Evolutionary conservation across 2,329 filamentous ascomycete genomes (phyloP), one percentile per base, ranked within the genome.

Genomic region (Hymenoscyphus fraxineus): DNA sequence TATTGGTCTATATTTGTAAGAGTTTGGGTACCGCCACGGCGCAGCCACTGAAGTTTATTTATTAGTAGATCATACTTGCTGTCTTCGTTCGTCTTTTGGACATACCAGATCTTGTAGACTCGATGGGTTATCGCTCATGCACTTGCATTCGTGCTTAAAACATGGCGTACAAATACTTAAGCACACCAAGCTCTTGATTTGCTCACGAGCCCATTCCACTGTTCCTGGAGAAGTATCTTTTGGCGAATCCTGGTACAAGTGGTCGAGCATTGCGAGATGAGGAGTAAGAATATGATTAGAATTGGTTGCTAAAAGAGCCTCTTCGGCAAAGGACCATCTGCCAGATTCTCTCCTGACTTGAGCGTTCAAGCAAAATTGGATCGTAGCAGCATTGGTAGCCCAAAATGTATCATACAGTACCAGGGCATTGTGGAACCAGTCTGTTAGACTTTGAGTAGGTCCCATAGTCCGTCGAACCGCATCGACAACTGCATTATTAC

Each of bases 341-440:
- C n/a, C 44, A 58, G 27, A 41, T 60, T 27, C 47, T 51, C 59
- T 59, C 39, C 41, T 47, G 27, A 47, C 35, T 57, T 60, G 60
- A 51, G 55, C 55, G 39, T 62, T 60, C 44, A 59, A 60, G 35
- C 63, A 65, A 31, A 65, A 44, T 54, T 65, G 63, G 16, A 62
- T 60, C 12, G 57, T 55, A 9, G 63, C 63, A 15, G 16, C 63
- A n/a, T 41, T 44, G 3, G 47, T 58, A 38, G 22, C 58, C 63
- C 63, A 65, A 5, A 51, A 62, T 16, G 57, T 59, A 62, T 65
- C 63, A 47, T 62, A 65, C 16, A 65, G 58, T n/a, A 62, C 60
- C 40, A 65, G 54, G 27, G 63, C 41, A 56, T 60, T 55, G 41
- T 62, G 59, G 22, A 65, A 59, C 63, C 63, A 65, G 19, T 65